These are phyloP conservation scores for Talaromyces ruber DNA, from an alignment of 495 filamentous ascomycete species.

Conservation along the genomic window DNA sequence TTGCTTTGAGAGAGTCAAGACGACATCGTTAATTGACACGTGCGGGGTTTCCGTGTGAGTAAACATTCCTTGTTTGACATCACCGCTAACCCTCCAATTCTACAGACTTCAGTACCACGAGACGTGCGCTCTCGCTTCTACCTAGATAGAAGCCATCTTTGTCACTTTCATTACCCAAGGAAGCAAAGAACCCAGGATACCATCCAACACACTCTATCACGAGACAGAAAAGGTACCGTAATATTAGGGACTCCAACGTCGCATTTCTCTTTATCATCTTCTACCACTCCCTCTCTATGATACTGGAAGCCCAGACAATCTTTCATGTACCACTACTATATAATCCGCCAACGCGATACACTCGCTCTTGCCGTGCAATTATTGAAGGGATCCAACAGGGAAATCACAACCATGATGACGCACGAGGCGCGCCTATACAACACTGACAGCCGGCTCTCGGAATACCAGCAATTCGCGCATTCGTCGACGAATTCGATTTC, in stretches of 20 bases:
- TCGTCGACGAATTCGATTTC: constrained; percentile 50
- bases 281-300: not conserved
- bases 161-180: not conserved
- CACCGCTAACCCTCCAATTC: not conserved
- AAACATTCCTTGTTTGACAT: not conserved
- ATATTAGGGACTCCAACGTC: not conserved
- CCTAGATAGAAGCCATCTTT: not conserved
- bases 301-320: not conserved
- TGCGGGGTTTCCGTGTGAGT: constrained; percentile 2
- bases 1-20: not conserved
- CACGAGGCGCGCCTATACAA: constrained; percentile 49
- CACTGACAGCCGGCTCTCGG: constrained; percentile 23
- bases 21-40: not conserved
- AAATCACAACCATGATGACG: constrained; percentile 31
- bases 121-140: not conserved
- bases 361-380: constrained; percentile 36
- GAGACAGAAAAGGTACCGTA: constrained; percentile 8
- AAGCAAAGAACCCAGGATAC: not conserved
- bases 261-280: not conserved
- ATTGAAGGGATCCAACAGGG: constrained; percentile 36
- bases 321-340: constrained; percentile 33
- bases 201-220: not conserved
- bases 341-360: constrained; percentile 35
- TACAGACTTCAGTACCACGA: not conserved
- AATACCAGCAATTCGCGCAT: constrained; percentile 29